Evolutionary conservation across 2,329 filamentous ascomycete species (phyloP), one percentile per base, ranked within the genome.

Genomic region (Arthrobotrys sphaeroides): DNA sequence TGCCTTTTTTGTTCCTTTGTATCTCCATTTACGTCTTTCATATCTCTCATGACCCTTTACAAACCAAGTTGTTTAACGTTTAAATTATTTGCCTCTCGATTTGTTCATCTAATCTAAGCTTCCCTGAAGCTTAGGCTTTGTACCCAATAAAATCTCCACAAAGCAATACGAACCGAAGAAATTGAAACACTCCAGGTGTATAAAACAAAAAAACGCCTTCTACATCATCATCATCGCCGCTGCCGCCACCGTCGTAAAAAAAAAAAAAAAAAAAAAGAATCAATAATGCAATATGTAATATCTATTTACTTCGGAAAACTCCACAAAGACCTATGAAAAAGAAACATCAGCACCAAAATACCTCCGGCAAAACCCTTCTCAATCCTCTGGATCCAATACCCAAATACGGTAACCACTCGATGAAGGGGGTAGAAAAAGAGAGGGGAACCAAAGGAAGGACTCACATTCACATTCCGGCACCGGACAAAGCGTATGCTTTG

Each of bases 381-480:
- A 9, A 12, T n/a, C 6, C 22, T 28, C 16, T 12, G 13, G 24
- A 57, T 38, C 16, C 13, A n/a, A 59, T 59, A 26, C 1, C 33
- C 22, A 24, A 42, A 42, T 24, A 42, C 12, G 42, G 40, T 33
- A 33, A 31, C 28, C 6, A 40, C 20, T 65, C 26, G 12, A 24
- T n/a, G 22, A 40, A 5, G 45, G 18, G 22, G n/a, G 20, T 16
- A 42, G 33, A 28, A 49, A 64, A 10, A 20, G 45, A 47, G 49
- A 16, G 26, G 26, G 26, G 20, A 26, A 28, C n/a, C 12, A 57
- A 55, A 59, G 66, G 76, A 89, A 20, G 2, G 3, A 91, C 36
- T 86, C 84, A 77, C 89, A 91, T 60, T 88, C 85, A 79, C 89
- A 91, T 82, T 90, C 89, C 0, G 89, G 88, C 57, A 90, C 88